Evolutionary conservation across 2,329 filamentous ascomycete genomes (phyloP).

Genomic region (Madurella fahalii): DNA sequence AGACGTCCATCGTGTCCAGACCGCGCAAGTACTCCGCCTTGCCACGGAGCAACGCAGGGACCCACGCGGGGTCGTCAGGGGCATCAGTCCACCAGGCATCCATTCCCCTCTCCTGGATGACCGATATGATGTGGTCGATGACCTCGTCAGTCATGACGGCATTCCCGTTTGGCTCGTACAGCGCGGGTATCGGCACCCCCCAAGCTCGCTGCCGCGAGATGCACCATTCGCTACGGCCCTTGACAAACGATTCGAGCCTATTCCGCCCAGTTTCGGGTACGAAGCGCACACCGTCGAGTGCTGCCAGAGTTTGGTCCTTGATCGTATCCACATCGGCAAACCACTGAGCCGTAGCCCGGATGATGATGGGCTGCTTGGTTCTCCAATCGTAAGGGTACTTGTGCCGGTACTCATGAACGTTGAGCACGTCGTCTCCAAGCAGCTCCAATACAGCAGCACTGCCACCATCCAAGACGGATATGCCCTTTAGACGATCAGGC

Average conservation of each 20-base stretch:
- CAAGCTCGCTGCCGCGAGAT: slow-evolving; percentile 94
- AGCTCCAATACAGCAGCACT: slow-evolving; percentile 65
- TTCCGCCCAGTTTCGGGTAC: slow-evolving; percentile 69
- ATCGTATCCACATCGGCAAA: slow-evolving; percentile 88
- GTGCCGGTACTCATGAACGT: slow-evolving; percentile 69
- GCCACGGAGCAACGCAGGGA: slow-evolving; percentile 57
- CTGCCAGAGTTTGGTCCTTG: slow-evolving; percentile 66
- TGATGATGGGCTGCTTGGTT: slow-evolving; percentile 86
- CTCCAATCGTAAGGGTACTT: slow-evolving; percentile 99
- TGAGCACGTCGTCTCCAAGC: slow-evolving; percentile 62
- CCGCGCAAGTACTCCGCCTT: slow-evolving; percentile 65
- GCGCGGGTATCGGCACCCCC: slow-evolving; percentile 92
- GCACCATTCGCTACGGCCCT: slow-evolving; percentile 91
- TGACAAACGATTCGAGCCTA: slow-evolving; percentile 79
- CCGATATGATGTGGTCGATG: slow-evolving; percentile 77
- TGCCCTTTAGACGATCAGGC: slow-evolving; percentile 61
- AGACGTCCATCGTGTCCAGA: slow-evolving; percentile 97
- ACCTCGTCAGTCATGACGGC: slow-evolving; percentile 76
- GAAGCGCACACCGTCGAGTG: slow-evolving; percentile 70
- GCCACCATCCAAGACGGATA: slow-evolving; percentile 68
- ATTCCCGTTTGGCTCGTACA: slow-evolving; percentile 70
- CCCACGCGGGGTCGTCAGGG: slow-evolving; percentile 71
- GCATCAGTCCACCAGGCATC: slow-evolving; percentile 93
- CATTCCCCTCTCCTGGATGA: slow-evolving; percentile 73
- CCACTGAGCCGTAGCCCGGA: slow-evolving; percentile 93